phyloP scores from a whole-genome alignment of 805 yeast species.

The Hanseniaspora occidentalis region DNA sequence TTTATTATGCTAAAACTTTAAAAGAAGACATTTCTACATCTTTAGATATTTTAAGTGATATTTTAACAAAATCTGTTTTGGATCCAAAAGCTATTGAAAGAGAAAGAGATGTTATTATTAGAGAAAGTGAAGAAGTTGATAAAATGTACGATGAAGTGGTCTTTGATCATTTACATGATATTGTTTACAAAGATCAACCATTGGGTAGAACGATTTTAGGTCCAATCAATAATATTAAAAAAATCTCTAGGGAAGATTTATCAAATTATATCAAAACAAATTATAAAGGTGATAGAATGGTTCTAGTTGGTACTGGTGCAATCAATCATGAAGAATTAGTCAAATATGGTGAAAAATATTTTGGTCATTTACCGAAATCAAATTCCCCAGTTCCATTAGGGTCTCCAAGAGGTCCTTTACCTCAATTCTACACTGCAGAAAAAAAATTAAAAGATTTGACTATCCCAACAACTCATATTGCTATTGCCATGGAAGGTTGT shows the following conservation, averaged over 20 bases:
- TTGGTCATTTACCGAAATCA: conserved; percentile 50
- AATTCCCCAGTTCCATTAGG: conserved; percentile 48
- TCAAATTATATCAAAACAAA: conserved; percentile 69
- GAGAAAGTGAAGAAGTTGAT: conserved; percentile 96
- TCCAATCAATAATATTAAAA: conserved; percentile 76
- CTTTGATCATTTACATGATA: conserved; percentile 90
- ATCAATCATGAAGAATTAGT: conserved; percentile 82
- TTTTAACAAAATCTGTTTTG: conserved; percentile 72
- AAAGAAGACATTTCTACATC: conserved; percentile 71
- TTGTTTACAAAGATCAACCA: conserved; percentile 81
- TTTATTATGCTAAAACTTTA: conserved; percentile 84
- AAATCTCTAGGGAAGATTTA: conserved; percentile 67
- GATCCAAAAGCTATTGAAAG: conserved; percentile 81
- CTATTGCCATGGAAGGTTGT: conserved; percentile 94
- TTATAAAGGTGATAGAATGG: conserved; percentile 96
- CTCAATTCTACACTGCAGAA: conserved; percentile 69
- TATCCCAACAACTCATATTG: conserved; percentile 82
- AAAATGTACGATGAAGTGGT: conserved; percentile 98
- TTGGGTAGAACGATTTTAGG: conserved; percentile 95
- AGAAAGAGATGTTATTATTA: conserved; percentile 90
- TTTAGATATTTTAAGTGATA: conserved; percentile 80
- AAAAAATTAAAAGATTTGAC: conserved; percentile 71
- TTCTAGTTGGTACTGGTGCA: conserved; percentile 91
- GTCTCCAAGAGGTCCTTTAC: conserved; percentile 51
- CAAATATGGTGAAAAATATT: conserved; percentile 57